Conservation (phyloP, 2,329 filamentous ascomycete species). For the Monilinia laxa region DNA sequence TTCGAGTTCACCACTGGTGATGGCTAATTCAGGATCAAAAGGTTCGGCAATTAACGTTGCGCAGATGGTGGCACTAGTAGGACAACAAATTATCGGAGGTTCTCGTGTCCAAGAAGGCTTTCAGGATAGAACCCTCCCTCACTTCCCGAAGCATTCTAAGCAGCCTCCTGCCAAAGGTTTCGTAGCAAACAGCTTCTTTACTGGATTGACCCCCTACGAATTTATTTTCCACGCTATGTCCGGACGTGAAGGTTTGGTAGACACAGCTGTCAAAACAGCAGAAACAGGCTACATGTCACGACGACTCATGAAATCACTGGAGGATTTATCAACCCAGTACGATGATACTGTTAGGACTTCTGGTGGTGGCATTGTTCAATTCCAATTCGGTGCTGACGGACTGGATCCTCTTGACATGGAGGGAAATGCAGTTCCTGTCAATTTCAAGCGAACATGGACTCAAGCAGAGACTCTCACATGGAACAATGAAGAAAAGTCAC, state of each 20-base stretch:
- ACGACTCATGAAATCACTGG: constrained; percentile 94
- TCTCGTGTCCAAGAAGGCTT: constrained; percentile 93
- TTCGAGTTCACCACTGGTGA: constrained; percentile 90
- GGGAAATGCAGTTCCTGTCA: constrained; percentile 84
- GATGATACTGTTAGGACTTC: constrained; percentile 94
- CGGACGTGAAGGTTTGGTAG: constrained; percentile 95
- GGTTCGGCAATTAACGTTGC: constrained; percentile 97
- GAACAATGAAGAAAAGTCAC: constrained; percentile 69
- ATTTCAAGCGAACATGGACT: constrained; percentile 88
- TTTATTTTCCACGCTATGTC: constrained; percentile 99
- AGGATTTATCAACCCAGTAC: constrained; percentile 90
- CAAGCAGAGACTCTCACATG: constrained; percentile 76
- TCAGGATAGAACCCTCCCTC: constrained; percentile 89
- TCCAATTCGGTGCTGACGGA: constrained; percentile 95
- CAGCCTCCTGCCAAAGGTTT: constrained; percentile 96
- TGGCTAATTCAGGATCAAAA: constrained; percentile 97
- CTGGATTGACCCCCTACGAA: constrained; percentile 82
- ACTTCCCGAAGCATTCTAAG: constrained; percentile 90
- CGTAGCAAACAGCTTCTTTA: constrained; percentile 96
- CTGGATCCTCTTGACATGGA: constrained; percentile 98
- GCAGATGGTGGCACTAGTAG: constrained; percentile 97
- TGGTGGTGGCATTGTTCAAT: constrained; percentile 84
- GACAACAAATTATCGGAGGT: constrained; percentile 95
- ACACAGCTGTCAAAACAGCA: constrained; percentile 98
- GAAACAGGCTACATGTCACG: constrained; percentile 99